Evolutionary conservation across 1,139 yeast species (phyloP), one percentile per base, ranked within the genome.

Genomic region (Kluyveromyces marxianus): DNA sequence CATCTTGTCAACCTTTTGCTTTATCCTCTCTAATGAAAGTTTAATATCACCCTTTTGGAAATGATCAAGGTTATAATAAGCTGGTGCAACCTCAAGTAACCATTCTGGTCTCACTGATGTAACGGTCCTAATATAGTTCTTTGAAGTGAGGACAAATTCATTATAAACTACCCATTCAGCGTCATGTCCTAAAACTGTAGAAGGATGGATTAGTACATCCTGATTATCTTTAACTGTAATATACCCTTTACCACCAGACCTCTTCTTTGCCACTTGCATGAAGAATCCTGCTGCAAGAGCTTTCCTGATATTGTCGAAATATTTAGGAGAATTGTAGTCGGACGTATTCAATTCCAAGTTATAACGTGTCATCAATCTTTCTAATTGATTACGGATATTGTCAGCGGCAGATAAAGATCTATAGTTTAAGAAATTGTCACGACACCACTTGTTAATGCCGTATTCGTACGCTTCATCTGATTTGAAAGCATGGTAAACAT

Each of bases 181-280:
- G 51, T 87, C 94, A 52, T 80, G 83, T 25, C 86, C 83, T 53
- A 92, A 69, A 8, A 89, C 96, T 1, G 97, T 86, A 5, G 40
- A 36, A 48, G 98, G 98, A 64, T 92, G 98, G 37, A 92, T 74
- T 57, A 89, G 69, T 14, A 92, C 98, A 51, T 90, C 97, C 69
- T 92, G 98, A 65, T 90, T 89, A 66, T 92, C 98, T 68, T 89
- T 89, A 45, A 90, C 84, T 0, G 98, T 92, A 55, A 85, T 75
- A 66, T 83, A 92, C 25, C 83, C 89, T 61, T 79, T 82, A 43
- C 83, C 81, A 38, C 84, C 83, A 48, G 83, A 76, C 64, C 77
- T 82, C 70, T 79, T 78, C 70, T 90, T 90, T 39, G 97, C 98
- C 44, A 86, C 96, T 70, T 92, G 98, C 97, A 92, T 90, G 72